phyloP scores from a whole-genome alignment of 345 rosid species.

The Brassica juncea region DNA sequence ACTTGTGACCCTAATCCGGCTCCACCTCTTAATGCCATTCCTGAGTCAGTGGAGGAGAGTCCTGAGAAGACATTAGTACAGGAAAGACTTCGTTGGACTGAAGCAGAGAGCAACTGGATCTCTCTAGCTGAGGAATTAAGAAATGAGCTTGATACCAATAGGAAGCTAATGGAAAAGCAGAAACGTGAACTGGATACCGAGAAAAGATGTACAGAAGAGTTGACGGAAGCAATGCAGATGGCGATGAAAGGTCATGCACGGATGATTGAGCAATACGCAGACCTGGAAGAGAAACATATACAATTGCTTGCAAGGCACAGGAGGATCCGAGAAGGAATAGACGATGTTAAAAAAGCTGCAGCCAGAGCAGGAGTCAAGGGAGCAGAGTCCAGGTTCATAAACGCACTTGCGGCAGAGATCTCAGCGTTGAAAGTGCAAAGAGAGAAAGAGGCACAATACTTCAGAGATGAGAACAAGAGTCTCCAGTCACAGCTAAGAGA shows the following conservation, averaged over 20 bases:
- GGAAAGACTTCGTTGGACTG: slow-evolving; percentile 63
- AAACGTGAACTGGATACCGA: slow-evolving; percentile 66
- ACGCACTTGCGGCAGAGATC: slow-evolving; percentile 88
- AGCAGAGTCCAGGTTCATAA: slow-evolving; percentile 80
- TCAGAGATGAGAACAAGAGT: slow-evolving; percentile 82
- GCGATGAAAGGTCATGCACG: slow-evolving; percentile 87
- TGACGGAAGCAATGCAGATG: slow-evolving; percentile 80
- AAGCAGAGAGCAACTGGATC: slow-evolving; percentile 87
- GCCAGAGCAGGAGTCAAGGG: slow-evolving; percentile 87
- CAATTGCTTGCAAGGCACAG: slow-evolving; percentile 81
- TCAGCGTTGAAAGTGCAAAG: slow-evolving; percentile 78
- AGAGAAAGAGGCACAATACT: slow-evolving; percentile 78
- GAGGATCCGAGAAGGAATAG: slow-evolving; percentile 77
- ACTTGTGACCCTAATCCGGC: slow-evolving; percentile 24
- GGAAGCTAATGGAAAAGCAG: slow-evolving; percentile 38
- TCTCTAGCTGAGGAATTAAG: slow-evolving; percentile 75
- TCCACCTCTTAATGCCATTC: slow-evolving; percentile 46
- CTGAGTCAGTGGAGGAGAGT: slow-evolving; percentile 50
- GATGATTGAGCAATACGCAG: slow-evolving; percentile 88
- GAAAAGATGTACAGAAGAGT: slow-evolving; percentile 71
- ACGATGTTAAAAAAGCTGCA: slow-evolving; percentile 83
- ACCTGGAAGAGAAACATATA: slow-evolving; percentile 86
- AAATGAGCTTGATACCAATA: slow-evolving; percentile 55
- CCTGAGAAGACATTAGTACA: slow-evolving; percentile 53
- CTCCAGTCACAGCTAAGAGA: slow-evolving; percentile 88